These are phyloP conservation scores for Volvariella volvacea DNA, from an alignment of 1,284 basidiomycete species.

Conservation along the genomic window DNA sequence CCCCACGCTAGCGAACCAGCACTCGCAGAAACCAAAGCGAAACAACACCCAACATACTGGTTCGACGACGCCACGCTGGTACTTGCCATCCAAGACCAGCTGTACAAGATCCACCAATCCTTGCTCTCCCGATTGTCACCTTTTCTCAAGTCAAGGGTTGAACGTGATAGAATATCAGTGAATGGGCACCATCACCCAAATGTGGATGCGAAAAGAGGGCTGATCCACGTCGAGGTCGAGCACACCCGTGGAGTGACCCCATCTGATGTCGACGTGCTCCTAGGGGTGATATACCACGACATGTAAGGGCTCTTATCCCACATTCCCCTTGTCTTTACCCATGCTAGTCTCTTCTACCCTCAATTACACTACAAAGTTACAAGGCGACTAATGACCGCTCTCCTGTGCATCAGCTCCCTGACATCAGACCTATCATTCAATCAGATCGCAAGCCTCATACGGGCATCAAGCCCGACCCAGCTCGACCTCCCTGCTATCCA, in stretches of 20 bases:
- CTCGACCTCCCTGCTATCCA: constrained; percentile 52
- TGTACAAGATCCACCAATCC: constrained; percentile 49
- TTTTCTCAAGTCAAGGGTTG: constrained; percentile 21
- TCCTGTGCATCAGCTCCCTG: not conserved
- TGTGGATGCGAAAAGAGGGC: not conserved
- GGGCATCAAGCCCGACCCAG: constrained; percentile 44
- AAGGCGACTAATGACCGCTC: not conserved
- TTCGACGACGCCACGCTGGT: constrained; percentile 56
- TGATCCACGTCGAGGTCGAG: constrained; percentile 22
- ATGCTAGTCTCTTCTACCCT: no score
- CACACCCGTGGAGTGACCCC: constrained; percentile 27
- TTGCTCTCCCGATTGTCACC: constrained; percentile 46
- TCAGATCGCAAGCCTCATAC: constrained; percentile 43
- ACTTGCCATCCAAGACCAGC: constrained; percentile 31
- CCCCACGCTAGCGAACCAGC: not conserved
- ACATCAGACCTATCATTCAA: constrained; percentile 26
- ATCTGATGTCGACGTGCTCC: constrained; percentile 45
- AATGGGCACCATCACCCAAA: not conserved
- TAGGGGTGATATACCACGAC: constrained; percentile 60
- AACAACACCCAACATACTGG: constrained; percentile 45
- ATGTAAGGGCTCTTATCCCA: constrained; percentile 33
- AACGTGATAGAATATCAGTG: constrained; percentile 1
- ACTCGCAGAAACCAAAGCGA: constrained; percentile 8
- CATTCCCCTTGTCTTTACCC: no score
- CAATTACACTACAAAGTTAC: no score